These are phyloP conservation scores for Limnanthes douglasii DNA, from an alignment of 345 rosid genomes.

Conservation along the genomic window DNA sequence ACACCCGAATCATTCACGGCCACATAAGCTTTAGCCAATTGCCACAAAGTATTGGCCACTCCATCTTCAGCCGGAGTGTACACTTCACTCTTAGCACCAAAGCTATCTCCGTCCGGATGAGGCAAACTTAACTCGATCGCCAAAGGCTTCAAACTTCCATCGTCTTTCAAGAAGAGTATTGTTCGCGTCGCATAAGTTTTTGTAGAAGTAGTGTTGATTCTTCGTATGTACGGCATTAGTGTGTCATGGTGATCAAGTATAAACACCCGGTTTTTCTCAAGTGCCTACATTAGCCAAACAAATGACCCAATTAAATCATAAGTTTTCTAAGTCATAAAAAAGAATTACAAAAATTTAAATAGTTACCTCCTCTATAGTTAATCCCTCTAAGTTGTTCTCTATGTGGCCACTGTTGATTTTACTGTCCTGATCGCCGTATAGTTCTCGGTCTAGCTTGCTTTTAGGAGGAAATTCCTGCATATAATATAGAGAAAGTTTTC, in stretches of 20 bases:
- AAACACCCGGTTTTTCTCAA: constrained; percentile 39
- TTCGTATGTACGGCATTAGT: constrained; percentile 59
- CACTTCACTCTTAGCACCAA: constrained; percentile 49
- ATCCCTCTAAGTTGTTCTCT: constrained; percentile 31
- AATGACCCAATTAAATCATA: background rate
- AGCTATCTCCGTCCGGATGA: constrained; percentile 44
- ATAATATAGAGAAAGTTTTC: too few relatives aligned
- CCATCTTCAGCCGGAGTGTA: constrained; percentile 60
- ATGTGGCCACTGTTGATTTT: constrained; percentile 32
- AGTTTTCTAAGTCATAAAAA: too few relatives aligned
- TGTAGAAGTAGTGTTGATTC: constrained; percentile 43
- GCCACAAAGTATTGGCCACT: constrained; percentile 54
- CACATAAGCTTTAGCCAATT: constrained; percentile 80
- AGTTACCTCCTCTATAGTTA: constrained; percentile 37
- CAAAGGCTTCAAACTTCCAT: constrained; percentile 72
- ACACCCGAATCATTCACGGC: constrained; percentile 75
- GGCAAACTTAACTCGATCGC: constrained; percentile 79
- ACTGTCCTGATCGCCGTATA: constrained; percentile 46
- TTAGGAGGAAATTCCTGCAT: constrained; percentile 61
- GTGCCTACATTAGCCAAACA: constrained; percentile 27
- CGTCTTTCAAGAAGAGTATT: constrained; percentile 55
- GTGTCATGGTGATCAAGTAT: constrained; percentile 74
- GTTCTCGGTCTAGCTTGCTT: constrained; percentile 41
- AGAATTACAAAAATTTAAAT: too few relatives aligned
- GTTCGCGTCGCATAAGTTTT: constrained; percentile 74